Percentiles rank a stretch among this genome's conserved stretches.
These are phyloP conservation scores for Ramaria sp. DNA, from an alignment of 768 basidiomycete species.

Conservation along the genomic window DNA sequence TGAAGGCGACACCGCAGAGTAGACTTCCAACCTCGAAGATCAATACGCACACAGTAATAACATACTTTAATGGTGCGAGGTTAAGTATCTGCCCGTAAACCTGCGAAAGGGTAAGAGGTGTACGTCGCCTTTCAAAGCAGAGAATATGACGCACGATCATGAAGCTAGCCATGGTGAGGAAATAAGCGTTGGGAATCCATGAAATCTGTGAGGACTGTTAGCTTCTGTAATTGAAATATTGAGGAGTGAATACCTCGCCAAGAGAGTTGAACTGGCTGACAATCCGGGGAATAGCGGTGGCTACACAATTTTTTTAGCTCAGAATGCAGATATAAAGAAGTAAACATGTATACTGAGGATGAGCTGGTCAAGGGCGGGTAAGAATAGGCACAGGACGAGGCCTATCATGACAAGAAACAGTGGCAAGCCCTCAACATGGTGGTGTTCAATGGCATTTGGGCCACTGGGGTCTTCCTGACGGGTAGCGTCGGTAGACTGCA, in stretches of 20 bases:
- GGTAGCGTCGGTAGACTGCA: no score
- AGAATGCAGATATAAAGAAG: not conserved
- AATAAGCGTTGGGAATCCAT: constrained; percentile 11
- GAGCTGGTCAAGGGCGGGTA: constrained; percentile 5
- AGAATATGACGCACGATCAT: constrained; percentile 13
- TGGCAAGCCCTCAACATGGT: not conserved
- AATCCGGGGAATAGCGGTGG: constrained; percentile 21
- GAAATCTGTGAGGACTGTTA: constrained; percentile 1
- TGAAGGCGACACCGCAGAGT: constrained; percentile 11
- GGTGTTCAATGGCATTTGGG: not conserved
- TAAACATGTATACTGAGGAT: not conserved
- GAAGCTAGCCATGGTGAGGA: constrained; percentile 20
- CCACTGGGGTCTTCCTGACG: not conserved
- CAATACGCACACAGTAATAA: constrained; percentile 13
- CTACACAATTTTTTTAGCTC: not conserved
- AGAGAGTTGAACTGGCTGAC: constrained; percentile 21
- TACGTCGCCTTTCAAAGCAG: not conserved
- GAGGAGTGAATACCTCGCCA: constrained; percentile 16
- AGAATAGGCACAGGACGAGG: not conserved
- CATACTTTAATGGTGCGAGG: constrained; percentile 22
- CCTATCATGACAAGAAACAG: not conserved
- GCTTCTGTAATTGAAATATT: not conserved
- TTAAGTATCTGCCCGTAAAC: constrained; percentile 21
- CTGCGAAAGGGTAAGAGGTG: not conserved
- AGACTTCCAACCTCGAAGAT: constrained; percentile 13